Base-by-base conservation (phyloP, 352 stramenopile species). In the Phytopythium oedochilum region DNA sequence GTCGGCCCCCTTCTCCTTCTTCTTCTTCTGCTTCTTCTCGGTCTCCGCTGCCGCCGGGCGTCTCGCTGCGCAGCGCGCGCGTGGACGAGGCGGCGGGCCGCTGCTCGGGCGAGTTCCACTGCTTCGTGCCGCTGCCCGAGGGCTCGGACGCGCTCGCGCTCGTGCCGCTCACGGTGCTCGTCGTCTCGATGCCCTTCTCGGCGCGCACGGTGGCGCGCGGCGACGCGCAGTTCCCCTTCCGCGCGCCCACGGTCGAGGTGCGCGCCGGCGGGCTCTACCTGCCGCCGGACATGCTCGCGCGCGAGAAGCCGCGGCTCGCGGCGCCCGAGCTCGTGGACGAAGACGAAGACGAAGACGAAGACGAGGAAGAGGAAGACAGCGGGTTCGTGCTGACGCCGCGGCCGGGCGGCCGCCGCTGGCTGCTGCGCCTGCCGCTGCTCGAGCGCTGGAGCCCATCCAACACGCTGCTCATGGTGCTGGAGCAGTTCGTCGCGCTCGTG, bases 381-480 rank as follows among this genome's bases (percentile, higher is more conserved):
- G 11, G 31, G 5, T n/a, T 15, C 40, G 20, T 46, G 0, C 20
- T 46, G 11, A 17, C 10, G 22, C 4, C 46, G 3, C 28, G 9
- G 7, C 18, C 15, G 6, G 9, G 61, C 34, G 61, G 63, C 22
- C 63, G 64, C 43, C 60, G 63, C 48, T 77, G 64, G 42, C 22
- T 73, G 48, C 57, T 90, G 10, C 61, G 71, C 23, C 60, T 93
- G 20, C 74, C 78, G 3, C 59, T 77, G 53, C 63, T 91, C n/a
- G 51, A 63, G 53, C 70, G 79, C 32, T 93, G 83, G 83, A 93
- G 70, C 31, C 83, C 83, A 36, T 93, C 83, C 11, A 85, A 84
- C 18, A 91, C 83, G 17, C 65, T 92, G 36, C 57, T 69, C 34
- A 89, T 89, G 80, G 45, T 92, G 11, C 55, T 92, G 22, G 61